Evolutionary conservation across 306 rosid species (phyloP), one percentile per base, ranked within the genome.

Genomic region (Rosa rugosa): DNA sequence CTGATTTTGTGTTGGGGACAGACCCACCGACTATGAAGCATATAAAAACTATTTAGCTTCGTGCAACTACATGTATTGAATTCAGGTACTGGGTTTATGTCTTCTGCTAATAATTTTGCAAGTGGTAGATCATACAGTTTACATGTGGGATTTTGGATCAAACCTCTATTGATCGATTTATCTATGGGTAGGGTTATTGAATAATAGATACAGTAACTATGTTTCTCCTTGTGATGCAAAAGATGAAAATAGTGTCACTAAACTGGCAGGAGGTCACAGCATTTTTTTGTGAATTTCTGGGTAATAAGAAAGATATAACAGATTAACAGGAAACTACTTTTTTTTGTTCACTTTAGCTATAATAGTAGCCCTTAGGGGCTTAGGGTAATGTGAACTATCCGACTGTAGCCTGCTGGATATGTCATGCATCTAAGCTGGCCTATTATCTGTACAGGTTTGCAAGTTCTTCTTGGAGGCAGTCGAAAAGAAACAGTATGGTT

Each of bases 401-500:
- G 13, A 63, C 17, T 31, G 20, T 20, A 46, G 62, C 14, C 3
- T 54, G 77, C 56, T n/a, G 11, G 8, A 4, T 60, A 4, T 51
- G 42, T 46, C 38, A 27, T 64, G 62, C 23, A 76, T 63, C 79
- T 42, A 41, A 76, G 38, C 72, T 31, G 72, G 62, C 36, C 8
- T 75, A 34, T 22, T 31, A 20, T 50, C 22, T 69, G 62, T 47
- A 14, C 59, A 87, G 88, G 90, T 87, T 63, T 87, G 90, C 86
- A 87, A 87, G 72, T 78, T 67, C 76, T 84, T 87, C 70, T 72
- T 84, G 86, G 98, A 93, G 0, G 98, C 99, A 36, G 99, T 96
- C 38, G 99, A 96, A 86, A 96, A 90, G 88, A 96, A 96, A 80
- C 99, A 91, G 75, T 93, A 96, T 77, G 99, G 99, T 72, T 93